Evolutionary conservation across 2,329 filamentous ascomycete genomes (phyloP), one percentile per base, ranked within the genome.

Genomic region (Venturia pyrina): DNA sequence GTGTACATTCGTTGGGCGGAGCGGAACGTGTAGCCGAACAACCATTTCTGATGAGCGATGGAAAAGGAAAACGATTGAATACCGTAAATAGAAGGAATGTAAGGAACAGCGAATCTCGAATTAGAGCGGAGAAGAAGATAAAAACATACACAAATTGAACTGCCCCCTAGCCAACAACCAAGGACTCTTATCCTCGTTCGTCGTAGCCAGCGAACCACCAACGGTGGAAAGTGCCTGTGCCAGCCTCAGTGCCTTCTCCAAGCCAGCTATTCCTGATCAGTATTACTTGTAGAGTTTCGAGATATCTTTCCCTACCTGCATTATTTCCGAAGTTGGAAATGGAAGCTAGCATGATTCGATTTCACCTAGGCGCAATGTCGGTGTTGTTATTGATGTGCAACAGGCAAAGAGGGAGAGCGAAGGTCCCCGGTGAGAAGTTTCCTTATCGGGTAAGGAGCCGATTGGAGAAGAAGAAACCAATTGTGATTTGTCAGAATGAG

Each of bases 281-380:
- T 11, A 40, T 40, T 40, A 40, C 7, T 40, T 40, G 13, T 5
- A 60, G 5, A 60, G 5, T 40, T 17, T 40, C 21, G 3, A 19
- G 8, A 24, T 7, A n/a, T n/a, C 17, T 17, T 4, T 40, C 11
- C 37, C 4, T 32, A 66, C 64, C 64, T n/a, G 64, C 64, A 28
- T 66, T 66, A 28, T 66, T 66, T n/a, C 37, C 64, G 13, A 66
- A 66, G n/a, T 62, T 61, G 15, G 64, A 66, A 13, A 59, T 37
- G 3, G 53, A 37, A n/a, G 53, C 19, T 59, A 59, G 11, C 53
- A 59, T 59, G 28, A 5, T 37, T 28, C 3, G 7, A 37, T 2
- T 24, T 43, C 11, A 28, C 28, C 28, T 28, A 2, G 28, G 46
- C 11, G 37, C 1, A 40, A 50, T 50, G n/a, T 50, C 21, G 46